Percentiles rank a stretch among this genome's conserved stretches.
These are phyloP conservation scores for Peronospora destructor DNA, from an alignment of 352 stramenopile genomes.

Conservation along the genomic window DNA sequence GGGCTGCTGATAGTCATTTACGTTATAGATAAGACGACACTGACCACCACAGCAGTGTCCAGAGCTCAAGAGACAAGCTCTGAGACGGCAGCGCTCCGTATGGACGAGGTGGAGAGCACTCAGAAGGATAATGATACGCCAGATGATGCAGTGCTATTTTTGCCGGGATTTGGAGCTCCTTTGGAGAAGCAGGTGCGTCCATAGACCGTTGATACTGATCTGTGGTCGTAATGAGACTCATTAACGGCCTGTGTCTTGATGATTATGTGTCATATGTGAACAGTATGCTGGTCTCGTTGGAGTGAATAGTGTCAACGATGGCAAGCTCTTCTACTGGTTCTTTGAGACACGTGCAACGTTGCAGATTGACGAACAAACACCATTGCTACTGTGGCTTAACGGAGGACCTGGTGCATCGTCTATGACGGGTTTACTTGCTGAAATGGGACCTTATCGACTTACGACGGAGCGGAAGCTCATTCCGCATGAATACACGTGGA, in stretches of 20 bases:
- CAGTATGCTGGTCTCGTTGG: conserved; percentile 66
- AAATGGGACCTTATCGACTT: conserved; percentile 78
- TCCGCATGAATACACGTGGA: conserved; percentile 64
- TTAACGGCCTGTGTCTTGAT: conserved; percentile 16
- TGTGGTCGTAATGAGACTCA: conserved; percentile 23
- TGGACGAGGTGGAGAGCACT: conserved; percentile 4
- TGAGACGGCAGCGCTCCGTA: background rate
- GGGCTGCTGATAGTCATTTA: conserved; percentile 27
- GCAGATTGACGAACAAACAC: conserved; percentile 43
- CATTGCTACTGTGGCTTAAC: conserved; percentile 78
- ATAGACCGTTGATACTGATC: conserved; percentile 4
- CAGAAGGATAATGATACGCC: conserved; percentile 8
- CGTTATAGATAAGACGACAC: conserved; percentile 17
- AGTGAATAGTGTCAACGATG: conserved; percentile 47
- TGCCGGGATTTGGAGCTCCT: conserved; percentile 60
- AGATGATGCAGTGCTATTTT: conserved; percentile 45
- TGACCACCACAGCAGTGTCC: conserved; percentile 8
- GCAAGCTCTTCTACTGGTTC: conserved; percentile 84
- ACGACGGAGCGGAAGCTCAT: conserved; percentile 59
- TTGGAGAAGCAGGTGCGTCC: conserved; percentile 56
- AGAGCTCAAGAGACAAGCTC: conserved; percentile 3
- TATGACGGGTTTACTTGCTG: conserved; percentile 69
- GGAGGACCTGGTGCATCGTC: conserved; percentile 69
- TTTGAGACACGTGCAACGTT: conserved; percentile 54
- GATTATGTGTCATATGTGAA: conserved; percentile 31